Evolutionary conservation across 2,329 filamentous ascomycete genomes (phyloP), one percentile per base, ranked within the genome.

Genomic region (Paramyrothecium roridum): DNA sequence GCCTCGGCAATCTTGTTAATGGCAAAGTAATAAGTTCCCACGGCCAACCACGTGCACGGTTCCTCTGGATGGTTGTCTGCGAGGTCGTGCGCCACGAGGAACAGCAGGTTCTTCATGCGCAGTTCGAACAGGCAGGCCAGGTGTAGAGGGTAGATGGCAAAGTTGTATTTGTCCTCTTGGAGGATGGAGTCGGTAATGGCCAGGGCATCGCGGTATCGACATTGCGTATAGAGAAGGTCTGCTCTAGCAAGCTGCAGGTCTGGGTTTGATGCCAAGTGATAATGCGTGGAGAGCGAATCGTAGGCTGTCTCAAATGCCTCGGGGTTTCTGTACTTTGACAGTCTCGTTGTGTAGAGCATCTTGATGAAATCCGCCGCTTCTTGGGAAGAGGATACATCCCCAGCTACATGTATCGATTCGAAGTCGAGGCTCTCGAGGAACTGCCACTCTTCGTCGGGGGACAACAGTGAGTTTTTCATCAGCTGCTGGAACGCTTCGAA

Each of bases 401-500:
- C 82, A 2, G 78, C 75, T 1, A 88, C 82, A 8, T 80, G 80
- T 59, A 98, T 88, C 20, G 88, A 86, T 70, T 96, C 92, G 69
- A 99, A 99, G 73, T 97, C 87, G 21, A 97, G 81, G 52, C 89
- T 91, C 62, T 95, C 88, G 47, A 97, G 81, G 59, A 97, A 96
- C 51, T 87, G 83, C 83, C 93, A 91, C 69, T 97, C 93, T 72
- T 97, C 93, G 37, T 90, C 87, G 0, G 93, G 92, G 50, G 85
- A 85, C 84, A 99, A 89, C 58, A 99, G 81, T 20, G 90, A 90
- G 75, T 99, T 99, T 75, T 92, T 91, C 87, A 98, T 97, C 54
- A 99, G 83, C 76, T 98, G 93, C 65, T 97, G 93, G 68, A 99
- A 98, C 0, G 95, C 95, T 73, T 99, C 95, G 68, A 96, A 98